These are phyloP conservation scores for Symmetrospora coprosmae DNA, from an alignment of 768 basidiomycete genomes.

Conservation along the genomic window DNA sequence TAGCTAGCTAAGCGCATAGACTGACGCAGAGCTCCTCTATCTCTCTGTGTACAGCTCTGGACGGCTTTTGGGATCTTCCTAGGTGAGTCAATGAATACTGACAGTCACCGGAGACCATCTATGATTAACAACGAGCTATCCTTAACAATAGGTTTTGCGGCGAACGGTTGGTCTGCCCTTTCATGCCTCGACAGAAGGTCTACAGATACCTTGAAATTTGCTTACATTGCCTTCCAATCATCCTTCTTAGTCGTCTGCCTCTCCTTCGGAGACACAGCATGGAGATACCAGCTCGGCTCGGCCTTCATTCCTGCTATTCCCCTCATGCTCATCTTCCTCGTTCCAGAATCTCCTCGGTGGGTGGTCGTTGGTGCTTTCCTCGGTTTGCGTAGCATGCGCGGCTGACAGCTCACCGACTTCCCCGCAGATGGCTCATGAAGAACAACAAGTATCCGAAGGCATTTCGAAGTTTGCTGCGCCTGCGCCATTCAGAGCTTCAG, in stretches of 20 bases:
- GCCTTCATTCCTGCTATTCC: slow-evolving; percentile 41
- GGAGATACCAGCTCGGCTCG: slow-evolving; percentile 39
- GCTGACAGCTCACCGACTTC: too few species aligned
- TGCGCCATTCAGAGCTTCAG: slow-evolving; percentile 37
- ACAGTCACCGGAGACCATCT: neutral
- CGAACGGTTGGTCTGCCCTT: neutral
- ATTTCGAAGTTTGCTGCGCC: slow-evolving; percentile 36
- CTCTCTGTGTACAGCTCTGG: neutral
- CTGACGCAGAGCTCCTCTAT: neutral
- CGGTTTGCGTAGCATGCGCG: neutral
- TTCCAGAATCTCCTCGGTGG: slow-evolving; percentile 21
- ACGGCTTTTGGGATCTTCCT: slow-evolving; percentile 37
- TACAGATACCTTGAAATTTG: neutral
- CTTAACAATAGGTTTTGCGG: neutral
- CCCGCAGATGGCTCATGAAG: slow-evolving; percentile 37
- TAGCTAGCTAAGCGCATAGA: neutral
- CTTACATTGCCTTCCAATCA: neutral
- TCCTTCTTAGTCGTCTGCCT: neutral
- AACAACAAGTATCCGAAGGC: slow-evolving; percentile 37
- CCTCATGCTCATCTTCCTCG: slow-evolving; percentile 35
- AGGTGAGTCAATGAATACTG: slow-evolving; percentile 3
- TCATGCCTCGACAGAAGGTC: neutral
- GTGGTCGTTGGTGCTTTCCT: too few species aligned
- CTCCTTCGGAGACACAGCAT: slow-evolving; percentile 31
- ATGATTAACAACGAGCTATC: neutral